phyloP scores from a whole-genome alignment of 352 stramenopile species.

The Pythium brachiatum region DNA sequence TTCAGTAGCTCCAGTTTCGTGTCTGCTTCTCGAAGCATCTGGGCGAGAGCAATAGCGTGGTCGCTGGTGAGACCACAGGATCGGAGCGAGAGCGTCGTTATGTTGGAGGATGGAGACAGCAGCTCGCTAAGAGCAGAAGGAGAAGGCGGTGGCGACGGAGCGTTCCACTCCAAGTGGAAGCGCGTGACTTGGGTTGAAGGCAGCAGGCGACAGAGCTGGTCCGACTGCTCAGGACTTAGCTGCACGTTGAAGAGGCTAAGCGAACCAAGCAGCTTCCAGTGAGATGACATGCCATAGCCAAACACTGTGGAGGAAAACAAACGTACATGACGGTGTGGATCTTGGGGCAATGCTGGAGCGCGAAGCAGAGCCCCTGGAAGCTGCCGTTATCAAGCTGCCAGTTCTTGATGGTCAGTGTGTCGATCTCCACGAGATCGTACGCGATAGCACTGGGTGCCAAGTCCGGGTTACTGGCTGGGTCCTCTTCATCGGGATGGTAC shows the following conservation, averaged over 20 bases:
- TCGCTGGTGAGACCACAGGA: constrained; percentile 45
- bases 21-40: constrained; percentile 35
- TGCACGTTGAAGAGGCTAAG: constrained; percentile 64
- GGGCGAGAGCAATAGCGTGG: constrained; percentile 41
- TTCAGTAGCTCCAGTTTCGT: constrained; percentile 60
- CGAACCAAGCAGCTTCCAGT: neutral
- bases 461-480: constrained; percentile 33
- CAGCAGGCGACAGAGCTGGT: constrained; percentile 46
- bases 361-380: constrained; percentile 52
- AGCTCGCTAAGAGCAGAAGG: constrained; percentile 34
- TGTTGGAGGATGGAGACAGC: constrained; percentile 31
- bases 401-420: constrained; percentile 54
- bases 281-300: neutral
- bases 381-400: constrained; percentile 69
- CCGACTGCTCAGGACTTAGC: constrained; percentile 46
- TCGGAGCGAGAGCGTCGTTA: constrained; percentile 64
- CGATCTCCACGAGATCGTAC: constrained; percentile 64
- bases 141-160: neutral
- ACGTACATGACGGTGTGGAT: constrained; percentile 59
- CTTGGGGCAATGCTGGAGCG: constrained; percentile 37
- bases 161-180: constrained; percentile 75
- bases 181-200: constrained; percentile 48
- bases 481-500: constrained; percentile 58
- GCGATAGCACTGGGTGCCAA: constrained; percentile 12
- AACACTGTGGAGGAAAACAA: neutral